Evolutionary conservation across 2,329 filamentous ascomycete genomes (phyloP), one percentile per base, ranked within the genome.

Genomic region (Arthrobotrys iridis): DNA sequence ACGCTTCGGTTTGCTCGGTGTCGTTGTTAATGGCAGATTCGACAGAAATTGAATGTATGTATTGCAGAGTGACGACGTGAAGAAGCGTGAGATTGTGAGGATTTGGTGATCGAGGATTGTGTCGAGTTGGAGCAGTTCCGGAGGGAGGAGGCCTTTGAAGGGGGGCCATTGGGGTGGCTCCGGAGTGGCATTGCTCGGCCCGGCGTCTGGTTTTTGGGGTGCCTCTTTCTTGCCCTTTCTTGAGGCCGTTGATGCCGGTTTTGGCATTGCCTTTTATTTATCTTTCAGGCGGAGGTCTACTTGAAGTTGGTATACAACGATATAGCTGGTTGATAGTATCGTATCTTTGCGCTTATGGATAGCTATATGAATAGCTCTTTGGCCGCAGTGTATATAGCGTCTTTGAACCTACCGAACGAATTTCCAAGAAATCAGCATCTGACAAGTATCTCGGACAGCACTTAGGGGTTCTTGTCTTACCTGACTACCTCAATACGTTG

Each of bases 41-140:
- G 87, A 85, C 0, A 96, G 86, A 79, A 94, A 95, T 0, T 87
- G 85, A 57, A 93, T 87, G 81, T 94, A 96, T 67, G 86, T 88
- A 78, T 89, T 89, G 84, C 92, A 95, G 4, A 96, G 86, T 2
- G 85, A 88, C 7, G 87, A 85, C 0, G 92, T 91, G 83, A 92
- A 93, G 81, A 96, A 90, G 76, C 88, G 90, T 1, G 88, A 86
- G 68, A 95, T 85, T 2, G 92, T 86, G 55, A 93, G 83, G 59
- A 96, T 91, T 80, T 93, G 93, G 76, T 87, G 84, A 11, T 83
- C 81, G 11, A 83, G 83, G 45, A 88, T 83, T 0, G 87, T 83
- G 30, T 88, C 84, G 26, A 92, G 85, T 5, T 81, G 80, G 11
- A 96, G 87, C 78, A 90, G 86, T 50, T 86, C 83, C 46, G 90